Evolutionary conservation across 495 filamentous ascomycete species (phyloP).

Genomic region (Achaetomiella virescens): DNA sequence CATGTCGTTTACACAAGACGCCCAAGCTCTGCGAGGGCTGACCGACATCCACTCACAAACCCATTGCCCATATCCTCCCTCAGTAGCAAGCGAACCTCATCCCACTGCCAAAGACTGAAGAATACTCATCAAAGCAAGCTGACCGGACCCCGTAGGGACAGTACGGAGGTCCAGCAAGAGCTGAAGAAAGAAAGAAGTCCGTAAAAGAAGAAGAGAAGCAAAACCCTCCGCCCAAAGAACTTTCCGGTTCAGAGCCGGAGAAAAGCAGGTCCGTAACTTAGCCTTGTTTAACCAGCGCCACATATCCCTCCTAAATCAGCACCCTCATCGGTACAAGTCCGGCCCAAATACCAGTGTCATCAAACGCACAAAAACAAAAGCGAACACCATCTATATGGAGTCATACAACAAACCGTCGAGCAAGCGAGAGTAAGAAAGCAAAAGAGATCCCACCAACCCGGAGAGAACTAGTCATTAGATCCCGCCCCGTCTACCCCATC

Average conservation of each 20-base stretch:
- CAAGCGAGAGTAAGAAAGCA: not conserved
- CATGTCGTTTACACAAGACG: not conserved
- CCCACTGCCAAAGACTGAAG: too few relatives aligned
- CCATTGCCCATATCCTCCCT: not conserved
- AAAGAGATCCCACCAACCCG: not conserved
- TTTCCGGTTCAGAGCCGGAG: not conserved
- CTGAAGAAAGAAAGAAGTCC: too few relatives aligned
- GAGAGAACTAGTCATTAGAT: not conserved
- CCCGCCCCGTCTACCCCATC: not conserved
- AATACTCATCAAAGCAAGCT: too few relatives aligned
- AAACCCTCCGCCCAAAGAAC: not conserved
- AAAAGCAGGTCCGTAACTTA: not conserved
- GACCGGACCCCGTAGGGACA: too few relatives aligned
- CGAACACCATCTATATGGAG: constrained; percentile 7
- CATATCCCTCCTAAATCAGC: not conserved
- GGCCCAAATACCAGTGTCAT: not conserved
- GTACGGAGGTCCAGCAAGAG: too few relatives aligned
- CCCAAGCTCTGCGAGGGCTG: not conserved
- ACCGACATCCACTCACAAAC: too few relatives aligned
- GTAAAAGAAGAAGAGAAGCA: not conserved
- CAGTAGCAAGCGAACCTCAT: not conserved
- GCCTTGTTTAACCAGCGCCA: not conserved
- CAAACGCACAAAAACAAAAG: not conserved
- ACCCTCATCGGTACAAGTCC: not conserved
- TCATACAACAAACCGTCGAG: not conserved